Base-by-base conservation (phyloP, 306 rosid species). In the Begonia fuchsioides region DNA sequence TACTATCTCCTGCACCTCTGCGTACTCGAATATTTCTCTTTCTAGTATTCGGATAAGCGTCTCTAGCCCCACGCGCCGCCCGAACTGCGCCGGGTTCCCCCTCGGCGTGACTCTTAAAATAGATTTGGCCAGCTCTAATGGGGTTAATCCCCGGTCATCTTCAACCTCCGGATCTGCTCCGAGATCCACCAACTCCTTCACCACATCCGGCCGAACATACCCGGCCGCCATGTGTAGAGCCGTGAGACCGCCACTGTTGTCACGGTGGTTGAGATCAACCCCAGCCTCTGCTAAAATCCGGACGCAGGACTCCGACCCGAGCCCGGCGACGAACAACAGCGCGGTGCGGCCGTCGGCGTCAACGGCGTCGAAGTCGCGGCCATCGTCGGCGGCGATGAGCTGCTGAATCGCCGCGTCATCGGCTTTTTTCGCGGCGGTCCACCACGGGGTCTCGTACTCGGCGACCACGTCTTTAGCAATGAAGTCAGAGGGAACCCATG, bases 201-300 rank as follows among this genome's bases (percentile, higher is more conserved):
- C 77, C 6, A 77, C 83, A 8, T 64, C 82, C 0, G 95, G 95
- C 47, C 61, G 55, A 0, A 75, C 80, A 17, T 88, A 81, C 2
- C 90, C 90, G 0, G 95, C 90, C 14, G 93, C 97, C 90, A 88
- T 74, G 63, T 88, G 95, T 1, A 84, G 66, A 11, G 93, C 78
- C 0, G 97, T 40, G 0, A 78, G 39, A 1, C 93, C 90, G 10
- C 90, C 93, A 39, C 62, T 26, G 11, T 54, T 74, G 9, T 88
- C 93, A 1, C 68, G 63, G 58, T 75, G 83, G 43, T 88, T 68
- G 6, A 84, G 57, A 12, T 73, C 44, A 3, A 83, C 78, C 0
- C 93, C 90, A 35, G 82, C 80, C 6, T 81, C 90, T 0, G 77
- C 90, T 0, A 88, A 47, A 0, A 76, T 15, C 13, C 45, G 53